phyloP scores from a whole-genome alignment of 768 basidiomycete genomes.

The Kwoniella pini region DNA sequence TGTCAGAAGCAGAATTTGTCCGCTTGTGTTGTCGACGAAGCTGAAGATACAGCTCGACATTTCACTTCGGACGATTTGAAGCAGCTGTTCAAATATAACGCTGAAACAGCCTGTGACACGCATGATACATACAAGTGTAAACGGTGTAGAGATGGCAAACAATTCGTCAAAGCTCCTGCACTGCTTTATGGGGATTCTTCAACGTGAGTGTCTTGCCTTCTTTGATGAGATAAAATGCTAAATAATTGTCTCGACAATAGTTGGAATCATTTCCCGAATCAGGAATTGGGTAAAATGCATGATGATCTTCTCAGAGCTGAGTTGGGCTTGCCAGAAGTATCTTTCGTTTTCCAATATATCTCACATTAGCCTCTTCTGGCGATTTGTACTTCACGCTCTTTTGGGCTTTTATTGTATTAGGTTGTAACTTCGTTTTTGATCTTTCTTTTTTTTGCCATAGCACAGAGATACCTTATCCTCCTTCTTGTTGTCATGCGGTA shows the following conservation, averaged over 20 bases:
- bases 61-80: slow-evolving; percentile 86
- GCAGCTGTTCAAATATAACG: slow-evolving; percentile 88
- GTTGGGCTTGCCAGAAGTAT: slow-evolving; percentile 76
- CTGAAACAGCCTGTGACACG: slow-evolving; percentile 82
- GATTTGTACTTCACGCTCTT: too few species aligned
- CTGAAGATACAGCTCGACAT: slow-evolving; percentile 91
- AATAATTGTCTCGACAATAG: slow-evolving; percentile 56
- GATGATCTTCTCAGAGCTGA: slow-evolving; percentile 94
- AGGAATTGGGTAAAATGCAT: slow-evolving; percentile 83
- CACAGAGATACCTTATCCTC: slow-evolving; percentile 1
- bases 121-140: slow-evolving; percentile 91
- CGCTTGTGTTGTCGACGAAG: slow-evolving; percentile 96
- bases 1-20: slow-evolving; percentile 89
- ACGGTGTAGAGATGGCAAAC: slow-evolving; percentile 76
- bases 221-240: too few species aligned
- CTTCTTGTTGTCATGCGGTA: background rate
- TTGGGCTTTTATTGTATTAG: too few species aligned
- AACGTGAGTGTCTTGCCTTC: slow-evolving; percentile 67
- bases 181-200: slow-evolving; percentile 94
- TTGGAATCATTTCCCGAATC: slow-evolving; percentile 97
- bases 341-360: slow-evolving; percentile 89
- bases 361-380: too few species aligned
- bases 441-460: too few species aligned
- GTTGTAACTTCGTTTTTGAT: too few species aligned
- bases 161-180: slow-evolving; percentile 76